These are phyloP conservation scores for Beauveria australis DNA, from an alignment of 2,329 filamentous ascomycete genomes.

Conservation along the genomic window DNA sequence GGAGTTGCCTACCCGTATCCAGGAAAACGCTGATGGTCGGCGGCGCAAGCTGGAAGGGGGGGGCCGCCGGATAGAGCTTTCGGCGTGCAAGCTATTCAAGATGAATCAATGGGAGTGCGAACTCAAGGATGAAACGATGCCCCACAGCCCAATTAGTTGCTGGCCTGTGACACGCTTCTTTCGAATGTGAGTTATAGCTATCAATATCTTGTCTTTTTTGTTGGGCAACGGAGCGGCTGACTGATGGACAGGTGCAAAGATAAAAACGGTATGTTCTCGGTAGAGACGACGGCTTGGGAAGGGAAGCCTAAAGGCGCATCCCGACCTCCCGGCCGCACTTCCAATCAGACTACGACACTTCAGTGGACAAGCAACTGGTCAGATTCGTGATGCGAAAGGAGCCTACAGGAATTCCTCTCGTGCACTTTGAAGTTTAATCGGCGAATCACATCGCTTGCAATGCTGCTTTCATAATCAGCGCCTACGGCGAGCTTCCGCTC, in stretches of 20 bases:
- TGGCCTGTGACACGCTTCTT: slow-evolving; percentile 52
- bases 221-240: neutral
- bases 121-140: slow-evolving; percentile 38
- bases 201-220: neutral
- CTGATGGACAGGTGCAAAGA: slow-evolving; percentile 44
- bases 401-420: neutral
- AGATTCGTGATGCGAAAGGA: slow-evolving; percentile 14
- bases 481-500: neutral
- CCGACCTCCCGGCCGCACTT: neutral
- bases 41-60: slow-evolving; percentile 41
- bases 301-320: slow-evolving; percentile 15
- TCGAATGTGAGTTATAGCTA: slow-evolving; percentile 39
- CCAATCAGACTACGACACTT: slow-evolving; percentile 1
- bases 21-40: slow-evolving; percentile 38
- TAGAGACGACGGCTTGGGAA: slow-evolving; percentile 60
- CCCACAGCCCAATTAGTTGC: slow-evolving; percentile 43
- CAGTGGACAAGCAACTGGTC: slow-evolving; percentile 28
- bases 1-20: slow-evolving; percentile 41
- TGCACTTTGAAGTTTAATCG: too few species aligned
- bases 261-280: slow-evolving; percentile 47
- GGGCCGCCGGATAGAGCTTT: slow-evolving; percentile 38
- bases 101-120: slow-evolving; percentile 55
- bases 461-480: neutral
- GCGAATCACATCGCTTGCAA: neutral
- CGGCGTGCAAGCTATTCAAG: slow-evolving; percentile 46